Base-by-base conservation (phyloP, 106 monocot species). In the Dioscorea alata region DNA sequence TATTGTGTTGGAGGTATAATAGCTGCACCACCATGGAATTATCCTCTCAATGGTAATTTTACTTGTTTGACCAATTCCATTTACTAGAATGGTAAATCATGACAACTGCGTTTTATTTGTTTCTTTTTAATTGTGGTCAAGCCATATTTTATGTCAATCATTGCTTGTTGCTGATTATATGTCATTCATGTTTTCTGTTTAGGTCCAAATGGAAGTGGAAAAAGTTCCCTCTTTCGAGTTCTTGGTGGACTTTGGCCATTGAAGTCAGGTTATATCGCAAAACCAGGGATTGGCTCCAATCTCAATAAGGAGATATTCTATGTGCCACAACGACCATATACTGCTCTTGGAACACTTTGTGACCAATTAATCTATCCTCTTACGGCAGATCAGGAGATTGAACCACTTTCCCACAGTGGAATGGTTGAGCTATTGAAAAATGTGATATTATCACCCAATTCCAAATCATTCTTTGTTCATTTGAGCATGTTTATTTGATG, bases 161-260 rank as follows among this genome's bases (percentile, higher is more conserved):
- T 42, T 42, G 42, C 42, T 42, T 42, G 4, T 42, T 42, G 10
- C 10, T 42, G 42, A 42, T 42, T 28, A 28, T 28, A 3, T 28
- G 28, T 28, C 28, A 28, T 28, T 28, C 1, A 28, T 58, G 23
- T 75, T 52, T 71, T 15, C 73, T 75, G n/a, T 75, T 66, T 51
- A 99, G 99, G 99, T 73, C 99, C 99, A 60, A 99, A 99, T 84
- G 99, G 99, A 64, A 99, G 99, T 77, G 99, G 99, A 14, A 99
- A 99, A 78, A 99, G 99, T 75, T 99, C 99, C 48, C 85, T 99
- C 22, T 99, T 99, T 65, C 72, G 93, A 13, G 99, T 99, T 77
- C 99, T 99, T 79, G 99, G 99, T 69, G 99, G 99, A 16, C 87
- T 99, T 17, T 99, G 99, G 99, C 99, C 99, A 56, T 83, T 99